Evolutionary conservation across 1,139 yeast species (phyloP).

Genomic region (Kazachstania sp.): DNA sequence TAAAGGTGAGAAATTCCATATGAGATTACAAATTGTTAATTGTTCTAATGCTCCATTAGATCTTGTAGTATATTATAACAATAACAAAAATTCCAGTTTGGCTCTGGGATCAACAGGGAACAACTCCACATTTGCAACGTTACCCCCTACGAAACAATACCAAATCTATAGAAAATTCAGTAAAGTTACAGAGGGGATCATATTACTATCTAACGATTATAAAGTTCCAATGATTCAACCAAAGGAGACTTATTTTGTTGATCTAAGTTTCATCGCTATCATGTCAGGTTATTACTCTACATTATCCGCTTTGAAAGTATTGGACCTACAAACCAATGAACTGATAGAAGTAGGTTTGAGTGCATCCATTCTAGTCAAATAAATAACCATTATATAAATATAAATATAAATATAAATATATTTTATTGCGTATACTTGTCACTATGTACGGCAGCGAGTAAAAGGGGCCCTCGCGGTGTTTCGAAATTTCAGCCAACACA

Average conservation of each 20-base stretch:
- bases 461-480: not conserved
- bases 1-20: constrained; percentile 21
- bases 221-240: constrained; percentile 26
- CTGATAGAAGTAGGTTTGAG: constrained; percentile 25
- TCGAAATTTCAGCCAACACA: too few species aligned
- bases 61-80: constrained; percentile 25
- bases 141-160: constrained; percentile 17
- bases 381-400: not conserved
- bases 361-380: constrained; percentile 20
- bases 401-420: not conserved
- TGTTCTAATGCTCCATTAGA: constrained; percentile 20
- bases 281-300: constrained; percentile 27
- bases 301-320: constrained; percentile 26
- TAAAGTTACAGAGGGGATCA: constrained; percentile 24
- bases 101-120: not conserved
- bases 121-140: not conserved
- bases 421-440: not conserved
- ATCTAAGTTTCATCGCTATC: constrained; percentile 25
- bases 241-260: constrained; percentile 24
- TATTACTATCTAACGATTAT: constrained; percentile 29
- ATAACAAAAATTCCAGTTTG: constrained; percentile 9
- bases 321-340: constrained; percentile 27
- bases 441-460: not conserved
- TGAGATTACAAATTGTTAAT: constrained; percentile 26
- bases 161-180: constrained; percentile 16